Percentiles rank a stretch among this genome's conserved stretches.
These are phyloP conservation scores for Backusella westeae DNA, from an alignment of 192 early-diverging fungal genomes.

Conservation along the genomic window DNA sequence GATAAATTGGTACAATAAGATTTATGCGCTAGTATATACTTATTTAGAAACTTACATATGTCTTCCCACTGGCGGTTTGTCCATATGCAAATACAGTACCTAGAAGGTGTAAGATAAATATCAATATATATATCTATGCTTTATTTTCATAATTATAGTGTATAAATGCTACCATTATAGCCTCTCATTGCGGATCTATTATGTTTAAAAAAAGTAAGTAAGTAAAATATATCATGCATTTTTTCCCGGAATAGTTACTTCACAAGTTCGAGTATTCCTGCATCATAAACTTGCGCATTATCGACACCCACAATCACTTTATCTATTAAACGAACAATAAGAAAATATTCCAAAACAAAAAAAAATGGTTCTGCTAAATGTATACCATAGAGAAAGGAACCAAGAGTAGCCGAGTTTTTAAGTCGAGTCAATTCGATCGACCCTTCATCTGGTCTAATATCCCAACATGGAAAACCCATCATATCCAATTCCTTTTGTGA, in stretches of 20 bases:
- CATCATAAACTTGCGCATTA: conserved; percentile 54
- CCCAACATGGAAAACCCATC: conserved; percentile 45
- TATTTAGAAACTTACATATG: conserved; percentile 52
- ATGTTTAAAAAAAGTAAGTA: neutral
- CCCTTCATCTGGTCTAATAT: conserved; percentile 31
- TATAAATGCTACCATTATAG: conserved; percentile 71
- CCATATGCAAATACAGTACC: conserved; percentile 85
- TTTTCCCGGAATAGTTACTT: conserved; percentile 4
- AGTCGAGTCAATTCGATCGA: conserved; percentile 10
- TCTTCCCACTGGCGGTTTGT: conserved; percentile 96
- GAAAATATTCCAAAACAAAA: neutral
- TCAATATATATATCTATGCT: neutral
- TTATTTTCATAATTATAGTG: neutral
- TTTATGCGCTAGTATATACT: neutral
- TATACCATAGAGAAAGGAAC: conserved; percentile 15
- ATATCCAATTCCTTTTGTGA: conserved; percentile 55
- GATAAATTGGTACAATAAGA: neutral
- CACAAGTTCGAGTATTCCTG: conserved; percentile 31
- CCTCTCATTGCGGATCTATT: conserved; percentile 73
- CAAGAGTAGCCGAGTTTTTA: neutral
- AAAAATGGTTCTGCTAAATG: neutral
- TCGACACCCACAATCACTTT: conserved; percentile 50
- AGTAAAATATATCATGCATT: neutral
- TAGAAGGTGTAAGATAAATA: neutral
- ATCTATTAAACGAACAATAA: conserved; percentile 28